A percentile compares a stretch with the other conserved stretches of the same genome.
These are phyloP conservation scores for Sporothrix dimorphospora DNA, from an alignment of 2,329 filamentous ascomycete genomes.

Conservation along the genomic window DNA sequence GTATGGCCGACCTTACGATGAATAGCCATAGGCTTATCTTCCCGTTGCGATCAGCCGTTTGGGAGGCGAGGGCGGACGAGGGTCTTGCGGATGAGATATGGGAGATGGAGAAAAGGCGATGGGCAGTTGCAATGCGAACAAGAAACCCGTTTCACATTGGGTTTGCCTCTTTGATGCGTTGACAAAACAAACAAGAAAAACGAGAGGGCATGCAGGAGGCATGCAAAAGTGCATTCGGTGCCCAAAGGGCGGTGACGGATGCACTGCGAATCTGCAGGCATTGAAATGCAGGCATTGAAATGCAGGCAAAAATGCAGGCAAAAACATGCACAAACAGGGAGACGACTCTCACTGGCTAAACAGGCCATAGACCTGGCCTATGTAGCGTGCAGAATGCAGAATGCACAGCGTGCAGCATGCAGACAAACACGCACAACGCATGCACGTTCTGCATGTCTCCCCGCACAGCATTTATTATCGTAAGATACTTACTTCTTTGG, in stretches of 20 bases:
- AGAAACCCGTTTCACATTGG: conserved; percentile 13
- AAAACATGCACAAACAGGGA: neutral
- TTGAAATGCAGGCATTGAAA: conserved; percentile 8
- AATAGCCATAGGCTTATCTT: neutral
- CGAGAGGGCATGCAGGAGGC: neutral
- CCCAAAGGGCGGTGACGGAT: conserved; percentile 20
- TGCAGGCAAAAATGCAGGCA: conserved; percentile 11
- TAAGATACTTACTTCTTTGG: conserved; percentile 11
- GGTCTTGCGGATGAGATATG: neutral
- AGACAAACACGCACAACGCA: neutral
- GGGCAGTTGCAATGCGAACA: neutral
- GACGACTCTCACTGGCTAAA: neutral
- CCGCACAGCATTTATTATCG: conserved; percentile 18
- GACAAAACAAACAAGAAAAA: neutral
- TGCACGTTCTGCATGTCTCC: neutral
- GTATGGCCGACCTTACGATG: conserved; percentile 2
- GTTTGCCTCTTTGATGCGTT: neutral
- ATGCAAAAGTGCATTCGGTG: neutral
- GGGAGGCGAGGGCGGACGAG: neutral
- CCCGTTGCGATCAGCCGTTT: neutral
- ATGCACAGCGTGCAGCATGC: conserved; percentile 10
- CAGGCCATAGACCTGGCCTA: no score
- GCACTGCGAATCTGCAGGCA: neutral
- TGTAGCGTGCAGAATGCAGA: neutral
- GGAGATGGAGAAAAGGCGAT: neutral